These are phyloP conservation scores for Arthrinium phaeospermum DNA, from an alignment of 2,329 filamentous ascomycete genomes.

Conservation along the genomic window DNA sequence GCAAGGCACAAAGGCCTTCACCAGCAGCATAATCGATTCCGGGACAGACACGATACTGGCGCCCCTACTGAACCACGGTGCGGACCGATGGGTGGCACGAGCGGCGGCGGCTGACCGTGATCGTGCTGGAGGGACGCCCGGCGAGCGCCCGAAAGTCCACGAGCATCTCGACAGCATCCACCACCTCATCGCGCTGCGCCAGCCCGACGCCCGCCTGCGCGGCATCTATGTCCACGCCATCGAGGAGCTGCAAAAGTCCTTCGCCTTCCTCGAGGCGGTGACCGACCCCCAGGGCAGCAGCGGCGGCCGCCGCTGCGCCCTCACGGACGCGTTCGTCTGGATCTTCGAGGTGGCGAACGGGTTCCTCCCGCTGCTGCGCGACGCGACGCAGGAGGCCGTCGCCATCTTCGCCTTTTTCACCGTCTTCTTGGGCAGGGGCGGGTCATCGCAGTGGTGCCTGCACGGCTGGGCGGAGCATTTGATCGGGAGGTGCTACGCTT, in stretches of 20 bases:
- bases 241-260: constrained; percentile 25
- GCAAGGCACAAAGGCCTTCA: constrained; percentile 26
- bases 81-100: constrained; percentile 16
- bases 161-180: background rate
- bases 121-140: background rate
- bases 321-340: constrained; percentile 40
- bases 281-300: background rate
- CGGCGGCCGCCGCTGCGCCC: constrained; percentile 16
- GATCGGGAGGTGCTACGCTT: constrained; percentile 23
- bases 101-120: background rate
- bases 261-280: constrained; percentile 6
- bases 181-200: constrained; percentile 3
- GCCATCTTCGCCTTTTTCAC: constrained; percentile 38
- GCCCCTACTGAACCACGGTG: constrained; percentile 24
- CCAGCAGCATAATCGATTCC: constrained; percentile 2
- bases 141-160: background rate
- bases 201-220: background rate
- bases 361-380: constrained; percentile 28
- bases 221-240: constrained; percentile 22
- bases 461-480: constrained; percentile 29
- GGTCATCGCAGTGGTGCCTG: constrained; percentile 26
- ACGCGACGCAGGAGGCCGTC: constrained; percentile 34
- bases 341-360: constrained; percentile 31
- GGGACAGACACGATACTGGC: constrained; percentile 18
- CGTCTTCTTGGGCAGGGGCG: constrained; percentile 25